Conservation (phyloP, 805 yeast genomes). For the Yamadazyma tumulicola region DNA sequence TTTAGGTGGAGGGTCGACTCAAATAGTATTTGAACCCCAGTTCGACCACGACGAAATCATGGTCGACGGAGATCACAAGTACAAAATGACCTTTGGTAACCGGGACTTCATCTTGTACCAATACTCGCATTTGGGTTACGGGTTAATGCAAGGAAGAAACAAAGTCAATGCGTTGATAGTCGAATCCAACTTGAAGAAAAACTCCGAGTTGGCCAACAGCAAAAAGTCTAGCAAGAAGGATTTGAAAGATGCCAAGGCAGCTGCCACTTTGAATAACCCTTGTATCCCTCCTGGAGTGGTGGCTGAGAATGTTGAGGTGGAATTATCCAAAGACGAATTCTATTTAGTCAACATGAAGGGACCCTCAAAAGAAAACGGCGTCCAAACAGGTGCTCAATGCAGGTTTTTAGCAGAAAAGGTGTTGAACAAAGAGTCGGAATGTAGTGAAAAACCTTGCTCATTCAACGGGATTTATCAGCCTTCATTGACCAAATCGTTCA, state of each 20-base stretch:
- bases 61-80: constrained; percentile 87
- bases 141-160: constrained; percentile 90
- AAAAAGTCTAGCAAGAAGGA: constrained; percentile 23
- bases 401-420: constrained; percentile 77
- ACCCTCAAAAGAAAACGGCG: constrained; percentile 34
- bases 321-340: constrained; percentile 39
- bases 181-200: constrained; percentile 40
- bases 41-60: constrained; percentile 55
- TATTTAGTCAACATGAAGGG: constrained; percentile 64
- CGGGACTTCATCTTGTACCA: constrained; percentile 81
- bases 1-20: constrained; percentile 98
- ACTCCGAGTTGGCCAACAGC: constrained; percentile 18
- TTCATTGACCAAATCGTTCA: constrained; percentile 74
- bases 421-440: constrained; percentile 77
- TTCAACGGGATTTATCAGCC: constrained; percentile 99
- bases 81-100: constrained; percentile 74
- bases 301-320: constrained; percentile 61
- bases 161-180: constrained; percentile 69
- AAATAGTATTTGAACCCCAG: constrained; percentile 96
- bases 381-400: constrained; percentile 74
- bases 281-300: constrained; percentile 79
- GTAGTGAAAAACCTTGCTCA: constrained; percentile 80
- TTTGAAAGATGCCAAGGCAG: constrained; percentile 28
- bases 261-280: constrained; percentile 62
- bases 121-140: constrained; percentile 93